Evolutionary conservation across 1,284 basidiomycete species (phyloP), one percentile per base, ranked within the genome.

Genomic region (Coriolopsis trogii): DNA sequence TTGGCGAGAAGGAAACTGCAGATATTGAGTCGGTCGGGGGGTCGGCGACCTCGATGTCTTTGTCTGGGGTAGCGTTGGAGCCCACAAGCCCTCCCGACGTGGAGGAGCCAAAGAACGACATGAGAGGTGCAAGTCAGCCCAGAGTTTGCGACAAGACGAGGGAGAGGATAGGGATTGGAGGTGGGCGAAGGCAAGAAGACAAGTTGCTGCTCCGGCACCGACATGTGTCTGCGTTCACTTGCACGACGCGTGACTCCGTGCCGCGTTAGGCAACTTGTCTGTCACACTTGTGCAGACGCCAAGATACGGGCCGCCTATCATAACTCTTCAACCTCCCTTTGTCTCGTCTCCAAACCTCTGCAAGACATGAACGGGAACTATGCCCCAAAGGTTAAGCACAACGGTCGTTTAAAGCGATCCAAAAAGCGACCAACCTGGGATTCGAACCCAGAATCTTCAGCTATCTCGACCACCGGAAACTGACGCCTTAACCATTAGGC

Each of bases 1-100:
- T 74, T 21, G 74, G 70, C 1, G 82, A 85, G 70, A 91, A 92
- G 3, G 81, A 70, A 40, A 92, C 63, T 23, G 81, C 82, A 4
- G 87, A 89, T 41, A 91, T 84, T 12, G 87, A 89, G 69, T 92
- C 89, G 20, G 78, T 70, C 0, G 90, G 89, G 1, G 87, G 87
- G 53, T 88, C 80, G 0, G 75, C 67, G 26, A 94, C 82, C 70
- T 93, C 89, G 44, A 92, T 76, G 67, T 93, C 91, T 67, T 86
- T 81, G 36, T 80, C 78, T 4, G 67, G 69, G 0, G 73, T 37
- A 2, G 64, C 41, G 24, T 60, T 58, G 25, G 59, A 46, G 15
- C 56, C 62, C n/a, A n/a, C n/a, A n/a, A 66, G 59, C 1, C 68
- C 59, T 20, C 68, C 64, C 9, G 70, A 63, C 10, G 66, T 61